Conservation (phyloP, 1,284 basidiomycete species). For the Moniliella sp. region DNA sequence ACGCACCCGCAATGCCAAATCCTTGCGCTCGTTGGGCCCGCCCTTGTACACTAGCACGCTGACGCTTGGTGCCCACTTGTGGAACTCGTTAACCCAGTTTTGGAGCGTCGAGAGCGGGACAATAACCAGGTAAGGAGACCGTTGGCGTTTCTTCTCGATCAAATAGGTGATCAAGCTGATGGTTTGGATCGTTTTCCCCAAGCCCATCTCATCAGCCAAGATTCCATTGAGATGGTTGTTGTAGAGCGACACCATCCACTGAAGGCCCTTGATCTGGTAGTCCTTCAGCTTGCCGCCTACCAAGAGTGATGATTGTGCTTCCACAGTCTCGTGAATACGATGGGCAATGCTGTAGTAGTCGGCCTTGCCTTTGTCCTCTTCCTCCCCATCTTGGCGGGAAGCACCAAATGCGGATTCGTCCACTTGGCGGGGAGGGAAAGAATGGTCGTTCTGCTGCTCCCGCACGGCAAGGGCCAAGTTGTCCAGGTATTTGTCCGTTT, state of each 20-base stretch:
- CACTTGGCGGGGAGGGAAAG: conserved; percentile 36
- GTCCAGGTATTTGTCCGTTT: conserved; percentile 86
- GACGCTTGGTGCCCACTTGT: conserved; percentile 59
- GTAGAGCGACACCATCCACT: conserved; percentile 47
- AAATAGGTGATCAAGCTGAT: conserved; percentile 63
- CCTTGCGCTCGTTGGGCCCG: conserved; percentile 40
- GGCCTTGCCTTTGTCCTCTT: conserved; percentile 46
- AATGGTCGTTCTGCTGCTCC: conserved; percentile 66
- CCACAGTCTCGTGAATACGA: conserved; percentile 66
- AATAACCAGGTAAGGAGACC: conserved; percentile 44
- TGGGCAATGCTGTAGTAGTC: conserved; percentile 96
- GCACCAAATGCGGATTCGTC: conserved; percentile 78
- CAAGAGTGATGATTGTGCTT: conserved; percentile 59
- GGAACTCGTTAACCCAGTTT: conserved; percentile 62
- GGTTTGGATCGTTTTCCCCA: conserved; percentile 86
- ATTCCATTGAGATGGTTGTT: conserved; percentile 61
- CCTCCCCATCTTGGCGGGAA: conserved; percentile 45
- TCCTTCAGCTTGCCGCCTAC: conserved; percentile 36
- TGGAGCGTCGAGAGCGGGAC: conserved; percentile 83
- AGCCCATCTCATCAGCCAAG: conserved; percentile 72
- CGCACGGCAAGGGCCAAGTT: conserved; percentile 80
- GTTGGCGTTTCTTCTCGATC: conserved; percentile 38
- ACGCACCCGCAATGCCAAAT: conserved; percentile 17
- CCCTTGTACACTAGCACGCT: conserved; percentile 57
- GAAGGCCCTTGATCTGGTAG: conserved; percentile 61